These are phyloP conservation scores for Teratosphaeria zuluensis DNA, from an alignment of 2,329 filamentous ascomycete species.

Conservation along the genomic window DNA sequence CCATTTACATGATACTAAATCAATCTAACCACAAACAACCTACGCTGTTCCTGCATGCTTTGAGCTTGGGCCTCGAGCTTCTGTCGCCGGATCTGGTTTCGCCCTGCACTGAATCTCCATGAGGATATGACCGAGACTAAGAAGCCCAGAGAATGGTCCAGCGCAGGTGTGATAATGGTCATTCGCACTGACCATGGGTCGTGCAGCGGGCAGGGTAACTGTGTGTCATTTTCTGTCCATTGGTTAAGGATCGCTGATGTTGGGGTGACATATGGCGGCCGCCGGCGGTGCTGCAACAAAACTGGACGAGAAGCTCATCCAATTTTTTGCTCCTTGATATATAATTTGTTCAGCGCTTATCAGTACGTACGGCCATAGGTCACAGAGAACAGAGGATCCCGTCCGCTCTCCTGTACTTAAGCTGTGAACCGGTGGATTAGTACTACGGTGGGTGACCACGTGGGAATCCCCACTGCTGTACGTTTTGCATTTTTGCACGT, in stretches of 20 bases:
- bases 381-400: conserved; percentile 4
- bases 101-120: background rate
- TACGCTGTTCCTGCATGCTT: too few species aligned
- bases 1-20: background rate
- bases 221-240: background rate
- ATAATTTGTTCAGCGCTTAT: too few species aligned
- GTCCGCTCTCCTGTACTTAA: conserved; percentile 6
- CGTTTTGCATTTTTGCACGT: conserved; percentile 1
- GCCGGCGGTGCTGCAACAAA: too few species aligned
- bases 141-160: too few species aligned
- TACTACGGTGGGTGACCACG: conserved; percentile 8
- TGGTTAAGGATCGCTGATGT: background rate
- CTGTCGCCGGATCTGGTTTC: too few species aligned
- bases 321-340: too few species aligned
- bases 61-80: too few species aligned
- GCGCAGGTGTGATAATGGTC: too few species aligned
- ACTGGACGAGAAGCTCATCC: too few species aligned
- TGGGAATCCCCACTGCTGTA: conserved; percentile 7
- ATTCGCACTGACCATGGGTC: background rate
- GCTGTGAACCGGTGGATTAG: conserved; percentile 6
- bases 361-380: conserved; percentile 4
- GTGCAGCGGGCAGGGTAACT: background rate
- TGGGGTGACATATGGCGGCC: background rate
- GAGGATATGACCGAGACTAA: background rate
- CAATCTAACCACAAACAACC: too few species aligned